Evolutionary conservation across 2,329 filamentous ascomycete species (phyloP).

Genomic region (Apiospora kogelbergensis): DNA sequence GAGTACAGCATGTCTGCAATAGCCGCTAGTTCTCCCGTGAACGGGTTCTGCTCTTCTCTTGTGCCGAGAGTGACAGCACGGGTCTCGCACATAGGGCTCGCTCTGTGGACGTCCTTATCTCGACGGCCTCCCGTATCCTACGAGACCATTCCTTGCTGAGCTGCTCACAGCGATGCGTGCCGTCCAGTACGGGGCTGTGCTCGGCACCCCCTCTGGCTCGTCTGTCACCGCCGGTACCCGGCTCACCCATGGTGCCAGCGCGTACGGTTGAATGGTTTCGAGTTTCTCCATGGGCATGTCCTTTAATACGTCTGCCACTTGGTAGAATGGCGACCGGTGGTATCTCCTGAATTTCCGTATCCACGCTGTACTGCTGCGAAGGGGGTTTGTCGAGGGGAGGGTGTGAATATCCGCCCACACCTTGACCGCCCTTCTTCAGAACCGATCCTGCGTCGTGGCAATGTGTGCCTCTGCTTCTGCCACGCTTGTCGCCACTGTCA

Average conservation of each 20-base stretch:
- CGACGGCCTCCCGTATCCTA: conserved; percentile 6
- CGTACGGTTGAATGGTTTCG: conserved; percentile 14
- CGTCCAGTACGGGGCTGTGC: not conserved
- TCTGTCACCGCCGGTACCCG: conserved; percentile 5
- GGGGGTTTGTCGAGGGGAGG: not conserved
- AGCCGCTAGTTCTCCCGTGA: conserved; percentile 10
- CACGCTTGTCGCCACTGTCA: not conserved
- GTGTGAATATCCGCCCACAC: not conserved
- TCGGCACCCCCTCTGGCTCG: not conserved
- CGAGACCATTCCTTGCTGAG: conserved; percentile 7
- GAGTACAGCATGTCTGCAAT: not conserved
- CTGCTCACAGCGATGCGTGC: conserved; percentile 3
- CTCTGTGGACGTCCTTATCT: not conserved
- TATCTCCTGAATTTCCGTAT: conserved; percentile 13
- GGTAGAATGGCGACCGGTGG: conserved; percentile 13
- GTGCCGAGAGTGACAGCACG: too few species aligned
- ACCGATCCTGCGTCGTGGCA: not conserved
- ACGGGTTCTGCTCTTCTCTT: conserved; percentile 11
- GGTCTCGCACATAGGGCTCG: not conserved
- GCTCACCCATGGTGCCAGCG: conserved; percentile 6
- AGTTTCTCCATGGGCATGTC: conserved; percentile 12
- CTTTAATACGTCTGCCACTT: conserved; percentile 13
- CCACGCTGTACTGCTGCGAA: not conserved
- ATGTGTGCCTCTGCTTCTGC: not conserved
- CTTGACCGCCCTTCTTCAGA: not conserved